Evolutionary conservation across 345 rosid genomes (phyloP).

Genomic region (Salix caprea): DNA sequence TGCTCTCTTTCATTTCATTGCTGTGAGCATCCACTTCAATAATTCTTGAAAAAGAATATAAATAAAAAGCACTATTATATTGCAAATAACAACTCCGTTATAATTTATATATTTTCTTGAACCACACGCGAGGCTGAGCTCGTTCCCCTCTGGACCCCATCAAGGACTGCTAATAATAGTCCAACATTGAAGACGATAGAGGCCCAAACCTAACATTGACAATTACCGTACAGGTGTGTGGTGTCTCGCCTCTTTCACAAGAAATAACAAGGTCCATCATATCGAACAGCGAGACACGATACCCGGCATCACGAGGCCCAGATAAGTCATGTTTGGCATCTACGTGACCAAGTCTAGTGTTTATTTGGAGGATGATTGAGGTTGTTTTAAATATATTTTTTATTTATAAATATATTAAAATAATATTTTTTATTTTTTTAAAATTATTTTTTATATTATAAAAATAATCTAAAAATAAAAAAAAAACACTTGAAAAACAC

Average conservation of each 20-base stretch:
- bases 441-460: no score
- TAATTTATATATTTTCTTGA: no score
- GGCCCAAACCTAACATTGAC: constrained; percentile 23
- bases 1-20: background rate
- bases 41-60: background rate
- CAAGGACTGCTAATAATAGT: background rate
- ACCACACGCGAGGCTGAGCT: background rate
- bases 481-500: no score
- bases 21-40: background rate
- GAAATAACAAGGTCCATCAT: background rate
- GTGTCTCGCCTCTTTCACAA: constrained; percentile 11
- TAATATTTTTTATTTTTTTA: no score
- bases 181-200: background rate
- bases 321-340: background rate
- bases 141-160: background rate
- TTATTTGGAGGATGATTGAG: no score
- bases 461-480: no score
- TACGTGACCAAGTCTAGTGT: background rate
- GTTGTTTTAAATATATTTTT: no score
- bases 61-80: background rate
- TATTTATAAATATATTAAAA: no score
- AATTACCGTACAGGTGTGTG: background rate
- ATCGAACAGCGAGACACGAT: constrained; percentile 35
- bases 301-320: constrained; percentile 22
- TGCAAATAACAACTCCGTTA: background rate